Evolutionary conservation across 176 grass and related monocot species (phyloP).

Genomic region (Bromus sterilis): DNA sequence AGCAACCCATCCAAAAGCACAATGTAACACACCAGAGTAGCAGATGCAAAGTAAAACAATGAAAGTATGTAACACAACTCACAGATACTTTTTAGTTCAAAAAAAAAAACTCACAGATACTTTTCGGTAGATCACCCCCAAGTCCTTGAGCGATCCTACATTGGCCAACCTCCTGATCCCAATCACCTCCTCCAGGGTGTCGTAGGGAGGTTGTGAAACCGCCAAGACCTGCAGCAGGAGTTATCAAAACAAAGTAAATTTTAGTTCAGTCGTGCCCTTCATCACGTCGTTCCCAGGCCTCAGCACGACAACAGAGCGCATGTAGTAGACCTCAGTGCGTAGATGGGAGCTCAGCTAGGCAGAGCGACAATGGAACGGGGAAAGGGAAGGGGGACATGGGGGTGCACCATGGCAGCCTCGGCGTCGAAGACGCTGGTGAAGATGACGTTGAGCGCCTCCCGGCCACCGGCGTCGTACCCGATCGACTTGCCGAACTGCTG

Average conservation of each 20-base stretch:
- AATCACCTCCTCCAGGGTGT: too few relatives aligned
- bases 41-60: too few relatives aligned
- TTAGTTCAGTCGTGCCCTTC: background rate
- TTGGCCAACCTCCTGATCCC: conserved; percentile 58
- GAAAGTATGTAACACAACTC: too few relatives aligned
- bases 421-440: conserved; percentile 69
- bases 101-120: conserved; percentile 40
- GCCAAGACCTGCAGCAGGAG: conserved; percentile 63
- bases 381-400: conserved; percentile 22
- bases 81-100: too few relatives aligned
- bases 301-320: conserved; percentile 83
- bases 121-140: conserved; percentile 72
- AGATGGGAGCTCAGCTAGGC: background rate
- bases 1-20: background rate
- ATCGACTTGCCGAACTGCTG: conserved; percentile 87
- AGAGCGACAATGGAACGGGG: background rate
- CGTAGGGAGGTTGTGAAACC: conserved; percentile 58
- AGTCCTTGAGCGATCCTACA: conserved; percentile 79
- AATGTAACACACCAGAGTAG: background rate
- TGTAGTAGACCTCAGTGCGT: conserved; percentile 5
- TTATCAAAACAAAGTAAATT: background rate
- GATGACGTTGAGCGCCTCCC: conserved; percentile 64
- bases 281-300: conserved; percentile 82
- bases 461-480: conserved; percentile 73
- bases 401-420: conserved; percentile 83